Conservation (phyloP, 1,139 yeast genomes). For the Zygosaccharomyces pseudobailii region DNA sequence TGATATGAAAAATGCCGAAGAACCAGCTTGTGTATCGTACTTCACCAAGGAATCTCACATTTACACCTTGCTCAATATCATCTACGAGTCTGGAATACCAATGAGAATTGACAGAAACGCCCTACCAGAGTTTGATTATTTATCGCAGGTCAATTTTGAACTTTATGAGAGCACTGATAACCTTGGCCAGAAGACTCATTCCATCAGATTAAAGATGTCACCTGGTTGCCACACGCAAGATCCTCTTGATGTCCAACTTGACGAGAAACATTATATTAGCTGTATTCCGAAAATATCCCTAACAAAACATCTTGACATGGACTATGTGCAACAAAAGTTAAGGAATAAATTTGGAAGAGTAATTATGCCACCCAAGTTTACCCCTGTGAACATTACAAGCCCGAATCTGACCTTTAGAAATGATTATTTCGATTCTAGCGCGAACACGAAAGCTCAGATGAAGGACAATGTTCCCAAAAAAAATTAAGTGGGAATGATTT, state of each 20-base stretch:
- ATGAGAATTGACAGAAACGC: slow-evolving; percentile 93
- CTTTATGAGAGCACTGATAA: slow-evolving; percentile 76
- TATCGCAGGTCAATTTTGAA: slow-evolving; percentile 93
- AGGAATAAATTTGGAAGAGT: slow-evolving; percentile 82
- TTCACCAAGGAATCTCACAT: slow-evolving; percentile 97
- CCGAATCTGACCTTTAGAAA: slow-evolving; percentile 40
- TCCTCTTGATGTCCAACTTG: slow-evolving; percentile 93
- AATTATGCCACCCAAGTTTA: slow-evolving; percentile 82
- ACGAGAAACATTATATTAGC: slow-evolving; percentile 93
- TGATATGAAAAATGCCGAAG: slow-evolving; percentile 68
- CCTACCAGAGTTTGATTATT: slow-evolving; percentile 90
- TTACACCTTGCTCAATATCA: slow-evolving; percentile 83
- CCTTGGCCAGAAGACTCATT: slow-evolving; percentile 69
- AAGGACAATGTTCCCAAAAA: not conserved
- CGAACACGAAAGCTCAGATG: not conserved
- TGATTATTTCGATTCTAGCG: slow-evolving; percentile 5
- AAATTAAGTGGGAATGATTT: not conserved
- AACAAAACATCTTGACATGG: slow-evolving; percentile 91
- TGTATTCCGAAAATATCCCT: slow-evolving; percentile 87
- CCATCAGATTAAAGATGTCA: slow-evolving; percentile 81
- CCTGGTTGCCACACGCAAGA: slow-evolving; percentile 99
- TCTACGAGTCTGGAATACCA: slow-evolving; percentile 92
- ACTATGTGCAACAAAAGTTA: slow-evolving; percentile 77
- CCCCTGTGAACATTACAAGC: slow-evolving; percentile 82
- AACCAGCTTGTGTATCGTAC: slow-evolving; percentile 81